phyloP scores from a whole-genome alignment of 192 early-diverging fungal species.

The Chytriomyces hyalinus region DNA sequence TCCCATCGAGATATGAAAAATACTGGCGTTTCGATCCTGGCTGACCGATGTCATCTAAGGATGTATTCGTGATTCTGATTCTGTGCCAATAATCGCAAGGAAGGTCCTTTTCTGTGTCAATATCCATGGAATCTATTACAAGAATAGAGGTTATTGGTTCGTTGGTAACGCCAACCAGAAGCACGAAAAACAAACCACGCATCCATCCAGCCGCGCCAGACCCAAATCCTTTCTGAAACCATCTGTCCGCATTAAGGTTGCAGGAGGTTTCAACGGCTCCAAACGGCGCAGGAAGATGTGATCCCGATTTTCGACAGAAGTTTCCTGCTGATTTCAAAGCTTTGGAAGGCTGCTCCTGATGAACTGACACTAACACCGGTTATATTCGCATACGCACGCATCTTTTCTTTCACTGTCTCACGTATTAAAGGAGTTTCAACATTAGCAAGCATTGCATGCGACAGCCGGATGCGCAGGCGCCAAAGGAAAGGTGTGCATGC shows the following conservation, averaged over 20 bases:
- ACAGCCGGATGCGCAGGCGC: too few species aligned
- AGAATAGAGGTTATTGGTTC: not conserved
- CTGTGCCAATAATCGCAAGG: not conserved
- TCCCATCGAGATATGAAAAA: constrained; percentile 26
- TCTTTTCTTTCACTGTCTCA: too few species aligned
- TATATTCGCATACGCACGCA: too few species aligned
- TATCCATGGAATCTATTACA: not conserved
- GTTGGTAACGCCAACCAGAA: not conserved
- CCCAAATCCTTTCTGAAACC: not conserved
- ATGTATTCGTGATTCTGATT: not conserved
- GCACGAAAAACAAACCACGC: not conserved
- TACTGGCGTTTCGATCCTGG: constrained; percentile 15
- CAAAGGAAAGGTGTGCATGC: too few species aligned
- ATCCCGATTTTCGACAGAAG: not conserved
- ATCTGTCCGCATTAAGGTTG: not conserved
- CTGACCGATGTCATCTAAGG: not conserved
- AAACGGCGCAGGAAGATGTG: not conserved
- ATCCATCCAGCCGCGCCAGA: constrained; percentile 6
- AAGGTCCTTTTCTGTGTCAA: not conserved
- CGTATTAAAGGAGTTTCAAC: too few species aligned
- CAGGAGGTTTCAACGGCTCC: not conserved
- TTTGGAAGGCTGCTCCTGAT: too few species aligned
- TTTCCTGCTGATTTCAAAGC: too few species aligned
- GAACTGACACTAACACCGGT: too few species aligned
- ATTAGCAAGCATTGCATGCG: too few species aligned